Evolutionary conservation across 2,329 filamentous ascomycete species (phyloP), one percentile per base, ranked within the genome.

Genomic region (Colletotrichum chlorophyti): DNA sequence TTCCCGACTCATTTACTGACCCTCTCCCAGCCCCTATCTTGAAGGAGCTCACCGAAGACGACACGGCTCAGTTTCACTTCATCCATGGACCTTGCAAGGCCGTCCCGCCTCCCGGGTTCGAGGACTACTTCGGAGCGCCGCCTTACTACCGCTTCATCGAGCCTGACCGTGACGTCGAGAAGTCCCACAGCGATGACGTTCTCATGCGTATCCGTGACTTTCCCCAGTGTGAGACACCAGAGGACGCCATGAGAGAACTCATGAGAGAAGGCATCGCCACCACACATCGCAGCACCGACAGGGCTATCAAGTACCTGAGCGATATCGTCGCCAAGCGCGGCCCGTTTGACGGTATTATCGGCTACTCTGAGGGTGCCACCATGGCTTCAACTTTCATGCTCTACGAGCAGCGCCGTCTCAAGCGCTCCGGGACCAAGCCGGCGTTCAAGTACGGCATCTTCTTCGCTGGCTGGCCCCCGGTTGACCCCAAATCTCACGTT

Each of bases 291-390:
- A 77, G 75, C 61, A 77, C 75, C n/a, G 70, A 72, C 53, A 68
- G 70, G 21, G 76, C 76, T 2, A 72, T 79, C 52, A 70, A 75
- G 53, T 77, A 70, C 42, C 68, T 82, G 2, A 70, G 78, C 62
- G 66, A 76, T 9, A 75, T 79, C 6, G 72, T 85, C 62, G 75
- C 81, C 14, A 72, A 78, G 31, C 68, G 74, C 3, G 75, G 75
- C 0, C 74, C 76, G 2, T 76, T 83, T 54, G 78, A 82, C 58
- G 84, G 81, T 3, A 79, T 87, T 41, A 75, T 87, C 15, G 84
- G 84, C 1, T 87, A 86, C 64, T 86, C 83, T 0, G 84, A 87
- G 65, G 84, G 84, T 3, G 83, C 84, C 2, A 81, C 80, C 0
- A 76, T 83, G 12, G 84, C 83, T 0, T 79, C 79, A 0, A 83